Evolutionary conservation across 2,329 filamentous ascomycete genomes (phyloP).

Genomic region (Camillea tinctor): DNA sequence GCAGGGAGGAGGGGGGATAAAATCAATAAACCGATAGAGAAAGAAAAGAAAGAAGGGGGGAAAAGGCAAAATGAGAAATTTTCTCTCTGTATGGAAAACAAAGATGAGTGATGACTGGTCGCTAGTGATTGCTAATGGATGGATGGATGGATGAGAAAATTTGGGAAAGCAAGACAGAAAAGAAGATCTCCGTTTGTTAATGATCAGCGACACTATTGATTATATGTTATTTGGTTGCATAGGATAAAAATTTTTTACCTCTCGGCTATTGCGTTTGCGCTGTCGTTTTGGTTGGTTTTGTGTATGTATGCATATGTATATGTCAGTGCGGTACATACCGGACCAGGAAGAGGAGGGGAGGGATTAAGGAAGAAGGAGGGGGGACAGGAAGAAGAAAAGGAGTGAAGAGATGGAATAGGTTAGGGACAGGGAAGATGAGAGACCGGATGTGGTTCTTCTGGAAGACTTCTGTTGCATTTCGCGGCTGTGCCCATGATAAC

Average conservation of each 20-base stretch:
- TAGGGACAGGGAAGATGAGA: too few relatives aligned
- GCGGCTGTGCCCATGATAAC: slow-evolving; percentile 6
- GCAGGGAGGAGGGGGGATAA: too few relatives aligned
- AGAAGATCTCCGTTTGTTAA: neutral
- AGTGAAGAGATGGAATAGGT: slow-evolving; percentile 2
- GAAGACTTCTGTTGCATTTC: slow-evolving; percentile 24
- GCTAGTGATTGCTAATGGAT: too few relatives aligned
- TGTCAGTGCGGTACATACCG: neutral
- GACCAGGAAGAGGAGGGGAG: neutral
- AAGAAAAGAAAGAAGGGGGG: too few relatives aligned
- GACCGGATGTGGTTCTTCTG: slow-evolving; percentile 17
- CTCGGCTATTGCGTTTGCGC: neutral
- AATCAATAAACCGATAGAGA: too few relatives aligned
- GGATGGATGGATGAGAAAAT: neutral
- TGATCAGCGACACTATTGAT: neutral
- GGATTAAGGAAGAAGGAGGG: neutral
- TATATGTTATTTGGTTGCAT: too few relatives aligned
- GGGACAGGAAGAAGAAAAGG: slow-evolving; percentile 1
- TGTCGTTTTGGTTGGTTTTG: too few relatives aligned
- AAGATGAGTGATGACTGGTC: too few relatives aligned
- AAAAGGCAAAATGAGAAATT: too few relatives aligned
- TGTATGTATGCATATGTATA: neutral
- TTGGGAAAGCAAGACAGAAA: neutral
- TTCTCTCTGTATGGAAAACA: too few relatives aligned
- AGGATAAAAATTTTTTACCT: neutral